Evolutionary conservation across 2,329 filamentous ascomycete genomes (phyloP).

Genomic region (Ceratocystis colombiana): DNA sequence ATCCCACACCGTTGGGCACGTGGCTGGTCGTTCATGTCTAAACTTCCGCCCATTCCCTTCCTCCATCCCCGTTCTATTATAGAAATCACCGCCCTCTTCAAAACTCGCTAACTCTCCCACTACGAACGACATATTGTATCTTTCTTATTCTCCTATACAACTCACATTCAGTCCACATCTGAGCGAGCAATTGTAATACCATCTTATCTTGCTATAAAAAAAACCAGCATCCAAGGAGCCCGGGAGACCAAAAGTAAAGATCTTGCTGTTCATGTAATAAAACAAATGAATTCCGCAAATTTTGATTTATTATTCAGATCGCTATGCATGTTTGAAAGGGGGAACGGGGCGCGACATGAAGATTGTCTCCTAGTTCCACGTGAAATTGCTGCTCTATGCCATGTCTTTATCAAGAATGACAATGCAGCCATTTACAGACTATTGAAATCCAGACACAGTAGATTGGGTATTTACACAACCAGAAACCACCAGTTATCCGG

Average conservation of each 20-base stretch:
- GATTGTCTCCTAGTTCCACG: neutral
- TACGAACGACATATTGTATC: constrained; percentile 6
- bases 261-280: constrained; percentile 20
- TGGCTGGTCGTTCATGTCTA: neutral
- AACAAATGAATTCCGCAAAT: neutral
- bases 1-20: neutral
- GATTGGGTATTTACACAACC: no score
- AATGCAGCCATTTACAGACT: neutral
- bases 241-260: constrained; percentile 4
- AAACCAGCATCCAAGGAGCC: neutral
- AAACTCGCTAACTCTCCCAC: neutral
- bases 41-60: neutral
- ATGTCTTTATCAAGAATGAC: neutral
- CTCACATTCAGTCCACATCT: neutral
- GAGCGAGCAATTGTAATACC: constrained; percentile 7
- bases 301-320: no score
- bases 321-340: neutral
- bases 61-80: neutral
- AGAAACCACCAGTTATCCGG: no score
- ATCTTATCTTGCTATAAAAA: neutral
- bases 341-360: neutral
- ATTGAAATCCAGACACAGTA: neutral
- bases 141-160: constrained; percentile 11
- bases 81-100: neutral
- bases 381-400: neutral